Percentiles rank a stretch among this genome's conserved stretches.
phyloP scores from a whole-genome alignment of 768 basidiomycete genomes.

The Lanmaoa rubissima region DNA sequence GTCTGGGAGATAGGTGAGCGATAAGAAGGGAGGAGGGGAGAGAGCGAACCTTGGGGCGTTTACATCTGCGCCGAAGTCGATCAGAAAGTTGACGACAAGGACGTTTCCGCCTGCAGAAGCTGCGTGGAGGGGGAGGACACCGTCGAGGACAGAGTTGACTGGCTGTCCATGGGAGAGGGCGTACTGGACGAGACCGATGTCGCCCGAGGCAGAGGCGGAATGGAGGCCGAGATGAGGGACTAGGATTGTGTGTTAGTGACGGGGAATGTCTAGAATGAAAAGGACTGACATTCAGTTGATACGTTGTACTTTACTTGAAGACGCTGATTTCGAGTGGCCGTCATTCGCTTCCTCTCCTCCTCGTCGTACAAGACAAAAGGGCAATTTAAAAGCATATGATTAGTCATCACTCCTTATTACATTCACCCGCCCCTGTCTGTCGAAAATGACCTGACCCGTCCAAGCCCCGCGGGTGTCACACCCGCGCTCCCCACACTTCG shows the following conservation, averaged over 20 bases:
- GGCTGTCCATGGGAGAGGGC: conserved; percentile 94
- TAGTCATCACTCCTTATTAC: conserved; percentile 15
- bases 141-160: conserved; percentile 93
- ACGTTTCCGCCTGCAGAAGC: conserved; percentile 91
- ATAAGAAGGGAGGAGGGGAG: conserved; percentile 1
- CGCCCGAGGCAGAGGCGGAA: conserved; percentile 77
- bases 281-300: conserved; percentile 46
- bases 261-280: neutral
- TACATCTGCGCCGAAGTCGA: conserved; percentile 96
- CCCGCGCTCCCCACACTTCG: conserved; percentile 20
- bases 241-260: conserved; percentile 22
- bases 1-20: conserved; percentile 38
- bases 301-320: conserved; percentile 53
- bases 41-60: conserved; percentile 81
- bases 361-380: conserved; percentile 4
- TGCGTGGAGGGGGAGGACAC: conserved; percentile 95
- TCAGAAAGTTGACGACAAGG: conserved; percentile 81
- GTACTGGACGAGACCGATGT: conserved; percentile 90
- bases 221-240: conserved; percentile 78
- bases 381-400: neutral
- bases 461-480: conserved; percentile 24
- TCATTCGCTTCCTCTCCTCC: conserved; percentile 7
- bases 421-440: conserved; percentile 12
- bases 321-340: conserved; percentile 34
- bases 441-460: conserved; percentile 18